A percentile compares a stretch with the other conserved stretches of the same genome.
phyloP scores from a whole-genome alignment of 169 alveolate species.

The Plasmodium blacklocki region DNA sequence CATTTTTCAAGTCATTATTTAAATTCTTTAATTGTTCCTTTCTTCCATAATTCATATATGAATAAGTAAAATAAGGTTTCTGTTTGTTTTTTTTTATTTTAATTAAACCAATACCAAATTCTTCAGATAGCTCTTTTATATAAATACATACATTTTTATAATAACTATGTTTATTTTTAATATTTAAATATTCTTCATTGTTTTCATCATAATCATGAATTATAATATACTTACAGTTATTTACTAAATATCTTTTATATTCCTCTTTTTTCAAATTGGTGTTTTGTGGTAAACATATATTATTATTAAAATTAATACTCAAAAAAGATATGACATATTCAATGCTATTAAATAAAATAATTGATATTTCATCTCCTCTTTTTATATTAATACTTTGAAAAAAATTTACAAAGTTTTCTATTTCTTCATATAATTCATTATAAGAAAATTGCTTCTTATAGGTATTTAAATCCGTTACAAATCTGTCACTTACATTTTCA shows the following conservation, averaged over 20 bases:
- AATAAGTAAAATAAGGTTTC: slow-evolving; percentile 57
- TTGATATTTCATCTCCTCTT: slow-evolving; percentile 46
- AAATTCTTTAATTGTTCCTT: not conserved
- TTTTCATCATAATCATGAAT: slow-evolving; percentile 73
- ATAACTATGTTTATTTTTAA: slow-evolving; percentile 66
- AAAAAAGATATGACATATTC: slow-evolving; percentile 56
- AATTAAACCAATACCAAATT: slow-evolving; percentile 38
- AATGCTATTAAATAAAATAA: slow-evolving; percentile 56
- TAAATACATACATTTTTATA: slow-evolving; percentile 46
- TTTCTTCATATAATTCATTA: slow-evolving; percentile 34
- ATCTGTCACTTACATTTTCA: slow-evolving; percentile 46
- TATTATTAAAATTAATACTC: slow-evolving; percentile 30
- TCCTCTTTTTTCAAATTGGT: slow-evolving; percentile 73
- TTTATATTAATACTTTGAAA: slow-evolving; percentile 34
- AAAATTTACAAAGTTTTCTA: slow-evolving; percentile 17
- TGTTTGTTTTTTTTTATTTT: slow-evolving; percentile 43
- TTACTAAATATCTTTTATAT: slow-evolving; percentile 38
- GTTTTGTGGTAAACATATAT: slow-evolving; percentile 63
- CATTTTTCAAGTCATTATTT: not conserved
- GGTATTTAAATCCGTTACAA: slow-evolving; percentile 42
- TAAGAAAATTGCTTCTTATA: slow-evolving; percentile 41
- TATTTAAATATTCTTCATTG: slow-evolving; percentile 10
- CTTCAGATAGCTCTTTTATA: slow-evolving; percentile 44
- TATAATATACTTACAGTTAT: slow-evolving; percentile 68
- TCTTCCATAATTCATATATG: slow-evolving; percentile 20